Conservation (phyloP, 805 yeast genomes). For the Barnettozyma wickerhamii region DNA sequence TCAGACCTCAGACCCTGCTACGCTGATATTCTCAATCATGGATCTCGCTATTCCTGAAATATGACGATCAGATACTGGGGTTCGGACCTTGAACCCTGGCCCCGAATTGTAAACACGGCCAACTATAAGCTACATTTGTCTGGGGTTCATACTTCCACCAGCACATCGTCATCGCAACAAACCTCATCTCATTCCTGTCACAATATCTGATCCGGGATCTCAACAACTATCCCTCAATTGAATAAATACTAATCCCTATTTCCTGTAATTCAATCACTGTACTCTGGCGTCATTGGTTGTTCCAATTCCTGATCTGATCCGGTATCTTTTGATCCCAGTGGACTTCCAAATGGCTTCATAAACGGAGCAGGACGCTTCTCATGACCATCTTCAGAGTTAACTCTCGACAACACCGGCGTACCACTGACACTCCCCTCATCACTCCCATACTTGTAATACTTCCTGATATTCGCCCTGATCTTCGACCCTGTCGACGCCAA, state of each 20-base stretch:
- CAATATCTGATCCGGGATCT: no score
- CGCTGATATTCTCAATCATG: background rate
- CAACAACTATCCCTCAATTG: no score
- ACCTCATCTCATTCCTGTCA: no score
- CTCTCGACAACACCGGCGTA: constrained; percentile 1
- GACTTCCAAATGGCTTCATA: no score
- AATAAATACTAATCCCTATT: background rate
- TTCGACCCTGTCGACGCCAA: constrained; percentile 13
- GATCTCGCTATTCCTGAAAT: background rate
- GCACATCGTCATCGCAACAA: no score
- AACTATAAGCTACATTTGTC: no score
- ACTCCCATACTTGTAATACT: constrained; percentile 11
- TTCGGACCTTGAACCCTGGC: background rate
- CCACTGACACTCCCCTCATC: constrained; percentile 7
- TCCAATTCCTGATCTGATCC: constrained; percentile 3
- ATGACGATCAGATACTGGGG: constrained; percentile 2
- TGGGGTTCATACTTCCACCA: no score
- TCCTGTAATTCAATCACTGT: constrained; percentile 11
- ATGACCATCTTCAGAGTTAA: constrained; percentile 2
- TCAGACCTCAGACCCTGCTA: no score
- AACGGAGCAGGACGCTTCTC: no score
- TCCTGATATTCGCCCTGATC: constrained; percentile 14
- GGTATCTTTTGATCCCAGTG: no score
- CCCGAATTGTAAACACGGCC: no score
- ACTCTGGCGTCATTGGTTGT: constrained; percentile 9